Percentiles rank a stretch among this genome's conserved stretches.
These are phyloP conservation scores for Metschnikowia bowlesiae DNA, from an alignment of 805 yeast genomes.

Conservation along the genomic window DNA sequence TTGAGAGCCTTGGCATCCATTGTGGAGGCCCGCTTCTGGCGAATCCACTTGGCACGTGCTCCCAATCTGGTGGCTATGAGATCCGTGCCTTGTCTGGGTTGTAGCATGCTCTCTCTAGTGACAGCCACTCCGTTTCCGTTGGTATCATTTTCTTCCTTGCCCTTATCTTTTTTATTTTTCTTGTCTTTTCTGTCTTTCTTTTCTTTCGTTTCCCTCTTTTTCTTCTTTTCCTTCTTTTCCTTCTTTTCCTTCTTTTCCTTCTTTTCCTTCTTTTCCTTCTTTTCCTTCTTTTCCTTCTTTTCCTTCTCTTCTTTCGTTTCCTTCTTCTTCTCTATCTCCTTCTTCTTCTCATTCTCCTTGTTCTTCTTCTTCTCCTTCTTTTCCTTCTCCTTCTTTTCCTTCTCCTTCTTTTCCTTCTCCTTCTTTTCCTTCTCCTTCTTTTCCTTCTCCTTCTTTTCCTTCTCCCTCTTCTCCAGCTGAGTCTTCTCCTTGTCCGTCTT, in stretches of 20 bases:
- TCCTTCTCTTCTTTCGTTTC: conserved; percentile 29
- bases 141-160: conserved; percentile 15
- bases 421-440: conserved; percentile 11
- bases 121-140: conserved; percentile 25
- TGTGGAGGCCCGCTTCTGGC: conserved; percentile 86
- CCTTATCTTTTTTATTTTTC: conserved; percentile 17
- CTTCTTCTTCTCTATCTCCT: conserved; percentile 8
- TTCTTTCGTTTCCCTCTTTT: not conserved
- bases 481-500: conserved; percentile 1
- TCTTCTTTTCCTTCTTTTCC: conserved; percentile 12
- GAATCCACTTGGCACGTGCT: conserved; percentile 81
- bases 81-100: conserved; percentile 16
- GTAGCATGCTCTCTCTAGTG: conserved; percentile 23
- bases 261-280: conserved; percentile 7
- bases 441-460: conserved; percentile 20
- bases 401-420: conserved; percentile 17
- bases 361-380: conserved; percentile 6
- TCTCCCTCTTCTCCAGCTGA: conserved; percentile 4
- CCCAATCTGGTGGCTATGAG: conserved; percentile 39
- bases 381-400: conserved; percentile 2
- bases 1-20: conserved; percentile 84
- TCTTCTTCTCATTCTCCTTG: conserved; percentile 15
- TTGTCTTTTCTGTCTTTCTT: conserved; percentile 3
- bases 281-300: conserved; percentile 22
- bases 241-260: not conserved